Evolutionary conservation across 23 red algal species (phyloP).

Genomic region (Chondrus crispus): DNA sequence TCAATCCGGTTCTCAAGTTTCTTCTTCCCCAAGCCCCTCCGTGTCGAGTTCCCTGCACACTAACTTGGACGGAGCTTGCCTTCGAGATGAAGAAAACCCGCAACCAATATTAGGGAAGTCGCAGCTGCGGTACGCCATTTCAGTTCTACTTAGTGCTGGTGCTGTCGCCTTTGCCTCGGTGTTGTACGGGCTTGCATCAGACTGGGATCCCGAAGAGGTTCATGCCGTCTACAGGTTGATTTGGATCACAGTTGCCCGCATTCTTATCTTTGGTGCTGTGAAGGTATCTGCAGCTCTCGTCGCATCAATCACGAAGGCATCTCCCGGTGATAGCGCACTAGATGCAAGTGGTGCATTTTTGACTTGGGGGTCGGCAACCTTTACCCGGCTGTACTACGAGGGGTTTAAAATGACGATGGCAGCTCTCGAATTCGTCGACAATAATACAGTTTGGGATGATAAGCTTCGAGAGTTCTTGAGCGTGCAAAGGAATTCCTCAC

Average conservation of each 20-base stretch:
- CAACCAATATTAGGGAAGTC: slow-evolving; percentile 27
- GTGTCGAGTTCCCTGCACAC: neutral
- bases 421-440: slow-evolving; percentile 8
- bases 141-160: neutral
- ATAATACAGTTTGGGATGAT: slow-evolving; percentile 32
- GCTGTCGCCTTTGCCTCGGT: slow-evolving; percentile 1
- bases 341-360: slow-evolving; percentile 35
- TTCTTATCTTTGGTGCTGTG: slow-evolving; percentile 5
- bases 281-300: slow-evolving; percentile 34
- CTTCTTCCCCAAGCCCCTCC: neutral
- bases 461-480: slow-evolving; percentile 21
- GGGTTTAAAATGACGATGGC: slow-evolving; percentile 43
- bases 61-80: slow-evolving; percentile 17
- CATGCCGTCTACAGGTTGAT: neutral
- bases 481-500: neutral
- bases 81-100: neutral
- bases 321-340: slow-evolving; percentile 16
- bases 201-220: slow-evolving; percentile 18
- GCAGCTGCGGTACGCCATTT: slow-evolving; percentile 30
- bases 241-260: neutral
- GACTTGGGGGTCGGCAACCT: slow-evolving; percentile 27
- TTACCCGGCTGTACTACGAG: slow-evolving; percentile 29
- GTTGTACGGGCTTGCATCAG: slow-evolving; percentile 15
- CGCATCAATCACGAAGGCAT: slow-evolving; percentile 42
- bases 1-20: neutral